Evolutionary conservation across 495 filamentous ascomycete species (phyloP), one percentile per base, ranked within the genome.

Genomic region (Penicillium bovifimosum): DNA sequence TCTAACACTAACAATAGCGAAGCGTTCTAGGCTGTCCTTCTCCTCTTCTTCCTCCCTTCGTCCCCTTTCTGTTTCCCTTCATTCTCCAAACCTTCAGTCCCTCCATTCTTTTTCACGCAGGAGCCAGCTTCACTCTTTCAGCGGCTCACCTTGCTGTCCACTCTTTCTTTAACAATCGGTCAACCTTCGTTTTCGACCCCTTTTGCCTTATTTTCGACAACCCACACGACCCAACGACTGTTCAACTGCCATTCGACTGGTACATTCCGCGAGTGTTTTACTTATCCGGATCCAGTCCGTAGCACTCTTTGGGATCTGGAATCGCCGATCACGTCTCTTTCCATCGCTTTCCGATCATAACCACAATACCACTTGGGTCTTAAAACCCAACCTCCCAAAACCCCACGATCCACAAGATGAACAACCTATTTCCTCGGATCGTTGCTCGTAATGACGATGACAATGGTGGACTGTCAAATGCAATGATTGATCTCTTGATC

Each of bases 101-200:
- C 72, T 69, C 69, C 68, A 63, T 66, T 55, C 63, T 44, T 56
- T 61, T 68, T 54, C 44, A n/a, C 47, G 75, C 77, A 77, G 77
- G 80, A 79, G 70, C 79, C 85, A 80, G 84, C 87, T 91, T 90
- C 88, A 90, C 80, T 91, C 88, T 79, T 89, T 91, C 70, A 86
- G 83, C 81, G 80, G 78, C 55, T 63, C 70, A 68, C 69, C 67
- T 60, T 75, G 78, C 78, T 64, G 66, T 81, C 73, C 80, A 65
- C 72, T 83, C 80, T 63, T 72, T 74, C 50, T n/a, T 32, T 49
- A 35, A 24, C 35, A 13, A 33, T 20, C 45, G 27, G 27, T 31
- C 39, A 40, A 24, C 38, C 44, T 29, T 52, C 57, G n/a, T 56
- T 48, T 54, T 46, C 29, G 47, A 47, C 48, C 27, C 47, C n/a